Evolutionary conservation across 495 filamentous ascomycete genomes (phyloP), one percentile per base, ranked within the genome.

Genomic region (Barbatosphaeria neglecta): DNA sequence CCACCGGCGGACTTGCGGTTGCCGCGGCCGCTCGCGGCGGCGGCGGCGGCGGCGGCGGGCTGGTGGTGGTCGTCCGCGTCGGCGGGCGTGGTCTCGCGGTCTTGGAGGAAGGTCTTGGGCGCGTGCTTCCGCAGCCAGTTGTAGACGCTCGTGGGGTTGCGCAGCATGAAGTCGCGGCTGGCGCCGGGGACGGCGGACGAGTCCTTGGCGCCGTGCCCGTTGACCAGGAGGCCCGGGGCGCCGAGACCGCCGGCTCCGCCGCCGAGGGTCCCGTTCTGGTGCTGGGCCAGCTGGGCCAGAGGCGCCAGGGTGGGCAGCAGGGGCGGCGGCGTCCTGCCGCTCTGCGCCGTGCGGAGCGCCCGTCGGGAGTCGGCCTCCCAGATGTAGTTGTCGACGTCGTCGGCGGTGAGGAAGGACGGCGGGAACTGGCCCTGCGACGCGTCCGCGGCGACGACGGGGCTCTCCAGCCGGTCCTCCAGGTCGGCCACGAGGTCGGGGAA

Each of bases 41-140:
- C 46, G 20, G 47, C 48, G 33, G 49, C 43, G 57, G 49, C 49
- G 47, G 43, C 53, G 50, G 23, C 52, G 49, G 56, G 50, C 42
- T 68, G 55, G 27, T 69, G 55, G 35, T 63, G 59, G 48, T 68
- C 60, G 42, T 57, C 65, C 42, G 51, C 64, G 16, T 67, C 57
- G 27, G 43, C 50, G 19, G 63, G 67, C 25, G 65, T 64, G 22
- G 58, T 56, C 58, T 90, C 87, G 44, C 81, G 82, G 53, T 90
- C 86, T 58, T 90, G 84, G 0, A 93, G 66, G 65, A 90, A 92
- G 18, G 83, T 82, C 47, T 88, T 78, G 0, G 88, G 88, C 46
- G 87, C 84, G 56, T 93, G 78, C 47, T 80, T 78, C 27, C 86
- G 77, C 19, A 96, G 68, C 90, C 90, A 96, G 61, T 90, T 92